Evolutionary conservation across 192 early-diverging fungal species (phyloP).

Genomic region (Chytriomyces sp.): DNA sequence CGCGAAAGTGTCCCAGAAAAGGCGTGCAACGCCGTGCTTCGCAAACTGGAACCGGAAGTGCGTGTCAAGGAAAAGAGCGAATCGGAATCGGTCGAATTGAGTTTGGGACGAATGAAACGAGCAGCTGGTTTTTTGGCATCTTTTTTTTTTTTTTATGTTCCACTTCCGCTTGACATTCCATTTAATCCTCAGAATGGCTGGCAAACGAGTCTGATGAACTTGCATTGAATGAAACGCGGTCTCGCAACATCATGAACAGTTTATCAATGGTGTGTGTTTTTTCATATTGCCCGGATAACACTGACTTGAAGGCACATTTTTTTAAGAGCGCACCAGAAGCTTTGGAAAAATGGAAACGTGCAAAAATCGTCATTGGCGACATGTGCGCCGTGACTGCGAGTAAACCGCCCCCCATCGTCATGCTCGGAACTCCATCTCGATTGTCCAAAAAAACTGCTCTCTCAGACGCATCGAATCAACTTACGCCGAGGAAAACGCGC

Average conservation of each 20-base stretch:
- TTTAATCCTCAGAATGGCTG: neutral
- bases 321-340: neutral
- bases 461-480: neutral
- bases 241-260: neutral
- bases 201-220: neutral
- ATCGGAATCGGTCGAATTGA: neutral
- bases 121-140: neutral
- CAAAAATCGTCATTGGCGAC: slow-evolving; percentile 10
- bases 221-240: neutral
- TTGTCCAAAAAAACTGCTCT: neutral
- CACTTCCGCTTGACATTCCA: neutral
- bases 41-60: neutral
- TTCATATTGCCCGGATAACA: neutral
- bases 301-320: neutral
- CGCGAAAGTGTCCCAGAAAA: neutral
- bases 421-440: neutral
- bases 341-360: slow-evolving; percentile 15
- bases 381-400: neutral
- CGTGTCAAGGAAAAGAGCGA: neutral
- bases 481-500: slow-evolving; percentile 24
- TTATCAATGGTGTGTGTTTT: neutral
- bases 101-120: neutral
- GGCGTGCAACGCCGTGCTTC: neutral
- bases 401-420: neutral
- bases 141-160: neutral